Evolutionary conservation across 2,329 filamentous ascomycete genomes (phyloP), one percentile per base, ranked within the genome.

Genomic region (Aspergillus arachidicola): DNA sequence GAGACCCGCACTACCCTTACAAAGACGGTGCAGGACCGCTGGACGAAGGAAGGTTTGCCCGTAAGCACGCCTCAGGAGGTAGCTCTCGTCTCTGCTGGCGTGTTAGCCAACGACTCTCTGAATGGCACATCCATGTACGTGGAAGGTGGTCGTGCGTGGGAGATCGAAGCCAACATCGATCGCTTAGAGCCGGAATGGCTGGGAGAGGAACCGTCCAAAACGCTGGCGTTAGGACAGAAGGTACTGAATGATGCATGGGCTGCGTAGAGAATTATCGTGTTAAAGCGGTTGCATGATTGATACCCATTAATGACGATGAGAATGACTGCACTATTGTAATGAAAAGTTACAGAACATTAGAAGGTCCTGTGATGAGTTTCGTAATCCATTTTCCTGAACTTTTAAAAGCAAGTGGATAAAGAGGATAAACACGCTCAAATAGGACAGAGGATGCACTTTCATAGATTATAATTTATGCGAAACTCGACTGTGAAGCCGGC

Each of bases 41-140:
- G 80, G 75, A 70, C 72, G 34, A 69, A 72, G 36, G 78, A 78
- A 5, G 73, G 74, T 4, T 67, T 82, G 6, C 80, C 81, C 0
- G 67, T 74, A 6, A 82, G 81, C 64, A 72, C 71, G 4, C 72
- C 79, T 0, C 70, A 75, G 32, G 79, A 81, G 57, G 76, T 83
- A 9, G 79, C 79, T 2, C 72, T 63, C 6, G 72, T 81, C 2
- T 78, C 80, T 7, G 74, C 75, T 1, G 76, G 76, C 11, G 71
- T 80, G 1, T 59, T 79, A 38, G 67, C 70, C 2, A 77, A 80
- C 41, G 56, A 68, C 16, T 67, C 69, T 11, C 66, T 81, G 1
- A 78, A 79, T 57, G 81, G 81, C 2, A 76, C 72, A 21, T 75
- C 80, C 0, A 75, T 82, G 63, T 82, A 79, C 58, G 75, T 81